These are phyloP conservation scores for Linum trigynum DNA, from an alignment of 345 rosid species.

Conservation along the genomic window DNA sequence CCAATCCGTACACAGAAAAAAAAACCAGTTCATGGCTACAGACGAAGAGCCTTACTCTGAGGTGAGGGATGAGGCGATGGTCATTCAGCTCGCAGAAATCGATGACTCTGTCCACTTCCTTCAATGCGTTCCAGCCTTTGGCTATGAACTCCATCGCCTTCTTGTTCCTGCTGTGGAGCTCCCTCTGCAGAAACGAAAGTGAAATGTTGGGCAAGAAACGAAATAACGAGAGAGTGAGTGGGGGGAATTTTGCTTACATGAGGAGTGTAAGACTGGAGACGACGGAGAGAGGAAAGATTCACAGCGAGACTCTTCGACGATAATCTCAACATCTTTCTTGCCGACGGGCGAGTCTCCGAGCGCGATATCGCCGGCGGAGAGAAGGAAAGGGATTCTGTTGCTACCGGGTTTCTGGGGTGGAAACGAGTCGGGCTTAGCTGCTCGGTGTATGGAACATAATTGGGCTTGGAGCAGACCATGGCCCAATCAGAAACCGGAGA, in stretches of 20 bases:
- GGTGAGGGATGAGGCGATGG: conserved; percentile 72
- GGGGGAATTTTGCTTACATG: not conserved
- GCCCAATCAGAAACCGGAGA: too few species aligned
- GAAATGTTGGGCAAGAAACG: conserved; percentile 54
- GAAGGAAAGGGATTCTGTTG: conserved; percentile 13
- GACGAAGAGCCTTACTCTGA: conserved; percentile 31
- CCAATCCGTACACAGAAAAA: not conserved
- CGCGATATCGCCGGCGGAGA: not conserved
- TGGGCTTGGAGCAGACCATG: too few species aligned
- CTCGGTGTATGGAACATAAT: too few species aligned
- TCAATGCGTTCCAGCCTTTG: conserved; percentile 64
- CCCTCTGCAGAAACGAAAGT: conserved; percentile 58
- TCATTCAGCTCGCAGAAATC: conserved; percentile 84
- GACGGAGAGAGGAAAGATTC: conserved; percentile 16
- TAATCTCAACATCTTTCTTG: not conserved
- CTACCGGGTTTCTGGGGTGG: too few species aligned
- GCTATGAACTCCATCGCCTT: conserved; percentile 31
- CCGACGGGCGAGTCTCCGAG: too few species aligned
- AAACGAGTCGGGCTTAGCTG: too few species aligned
- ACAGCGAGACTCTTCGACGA: conserved; percentile 37
- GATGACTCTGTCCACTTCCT: conserved; percentile 84
- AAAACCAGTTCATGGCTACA: not conserved
- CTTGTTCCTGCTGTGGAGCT: conserved; percentile 68
- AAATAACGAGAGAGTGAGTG: conserved; percentile 42
- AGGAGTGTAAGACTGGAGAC: conserved; percentile 7